These are phyloP conservation scores for Cornus florida DNA, from an alignment of 148 eudicot species.

Conservation along the genomic window DNA sequence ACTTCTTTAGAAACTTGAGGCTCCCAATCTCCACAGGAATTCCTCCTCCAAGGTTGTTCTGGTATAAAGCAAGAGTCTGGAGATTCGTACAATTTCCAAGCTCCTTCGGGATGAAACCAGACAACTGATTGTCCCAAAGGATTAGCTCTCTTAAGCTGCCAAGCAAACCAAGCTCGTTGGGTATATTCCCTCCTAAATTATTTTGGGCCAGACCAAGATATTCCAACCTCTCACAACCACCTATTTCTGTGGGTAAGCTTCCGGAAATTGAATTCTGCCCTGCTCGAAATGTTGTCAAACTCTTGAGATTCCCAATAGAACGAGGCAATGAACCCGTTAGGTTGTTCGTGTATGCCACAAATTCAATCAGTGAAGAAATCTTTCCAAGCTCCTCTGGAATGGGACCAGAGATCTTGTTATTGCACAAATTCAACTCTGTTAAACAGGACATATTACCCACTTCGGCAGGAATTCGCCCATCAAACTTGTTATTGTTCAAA, in stretches of 20 bases:
- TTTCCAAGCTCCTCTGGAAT: constrained; percentile 78
- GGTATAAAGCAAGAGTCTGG: constrained; percentile 73
- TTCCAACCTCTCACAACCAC: constrained; percentile 53
- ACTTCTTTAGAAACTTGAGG: constrained; percentile 42
- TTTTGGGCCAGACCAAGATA: constrained; percentile 92
- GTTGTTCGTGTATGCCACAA: constrained; percentile 74
- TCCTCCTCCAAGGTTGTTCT: constrained; percentile 73
- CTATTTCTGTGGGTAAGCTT: constrained; percentile 76
- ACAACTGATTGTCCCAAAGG: constrained; percentile 73
- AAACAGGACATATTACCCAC: constrained; percentile 58
- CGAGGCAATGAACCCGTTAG: constrained; percentile 66
- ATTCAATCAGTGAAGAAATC: constrained; percentile 56
- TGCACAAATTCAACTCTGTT: constrained; percentile 71
- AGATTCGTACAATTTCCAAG: constrained; percentile 80
- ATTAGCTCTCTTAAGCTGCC: constrained; percentile 58
- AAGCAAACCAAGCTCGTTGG: constrained; percentile 78
- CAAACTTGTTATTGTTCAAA: constrained; percentile 61
- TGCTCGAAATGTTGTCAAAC: constrained; percentile 63
- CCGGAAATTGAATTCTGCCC: constrained; percentile 82
- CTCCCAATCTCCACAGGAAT: constrained; percentile 76
- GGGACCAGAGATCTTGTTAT: constrained; percentile 71
- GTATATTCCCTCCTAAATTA: constrained; percentile 58
- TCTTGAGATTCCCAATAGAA: constrained; percentile 68
- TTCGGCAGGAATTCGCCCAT: constrained; percentile 70
- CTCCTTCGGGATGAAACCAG: constrained; percentile 75